Evolutionary conservation across 306 rosid species (phyloP).

Genomic region (Canavalia ensiformis): DNA sequence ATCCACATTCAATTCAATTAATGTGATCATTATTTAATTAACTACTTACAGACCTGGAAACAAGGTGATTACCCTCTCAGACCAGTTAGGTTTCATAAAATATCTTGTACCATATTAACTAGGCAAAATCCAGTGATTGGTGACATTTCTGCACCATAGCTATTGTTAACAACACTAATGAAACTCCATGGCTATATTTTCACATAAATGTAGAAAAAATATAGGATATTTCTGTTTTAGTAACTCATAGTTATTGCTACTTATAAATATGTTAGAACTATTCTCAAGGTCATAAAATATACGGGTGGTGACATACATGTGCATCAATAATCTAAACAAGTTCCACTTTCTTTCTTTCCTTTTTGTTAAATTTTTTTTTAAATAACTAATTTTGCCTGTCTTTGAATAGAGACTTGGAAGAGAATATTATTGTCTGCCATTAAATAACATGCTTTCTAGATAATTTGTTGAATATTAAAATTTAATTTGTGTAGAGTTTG

Average conservation of each 20-base stretch:
- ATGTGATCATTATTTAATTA: not conserved
- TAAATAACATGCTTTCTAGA: slow-evolving; percentile 4
- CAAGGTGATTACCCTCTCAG: slow-evolving; percentile 4
- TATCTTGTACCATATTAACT: not conserved
- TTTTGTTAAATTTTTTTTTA: not conserved
- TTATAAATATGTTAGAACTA: not conserved
- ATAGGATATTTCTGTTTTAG: not conserved
- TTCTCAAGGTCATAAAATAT: not conserved
- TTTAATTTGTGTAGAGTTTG: not conserved
- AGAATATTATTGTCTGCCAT: slow-evolving; percentile 6
- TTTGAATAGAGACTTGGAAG: not conserved
- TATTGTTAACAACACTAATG: slow-evolving; percentile 6
- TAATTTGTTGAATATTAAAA: slow-evolving; percentile 5
- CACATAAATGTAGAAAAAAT: slow-evolving; percentile 3
- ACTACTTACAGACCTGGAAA: slow-evolving; percentile 2
- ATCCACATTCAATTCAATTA: slow-evolving; percentile 19
- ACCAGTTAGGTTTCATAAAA: not conserved
- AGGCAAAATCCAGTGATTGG: slow-evolving; percentile 15
- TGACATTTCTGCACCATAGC: slow-evolving; percentile 2
- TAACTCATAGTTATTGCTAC: slow-evolving; percentile 9
- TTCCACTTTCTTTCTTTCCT: not conserved
- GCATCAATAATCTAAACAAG: not conserved
- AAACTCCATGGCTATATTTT: not conserved
- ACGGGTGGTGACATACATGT: not conserved
- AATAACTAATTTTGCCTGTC: not conserved